Percentiles rank a stretch among this genome's conserved stretches.
These are phyloP conservation scores for Capronia americana DNA, from an alignment of 2,329 filamentous ascomycete genomes.

Conservation along the genomic window DNA sequence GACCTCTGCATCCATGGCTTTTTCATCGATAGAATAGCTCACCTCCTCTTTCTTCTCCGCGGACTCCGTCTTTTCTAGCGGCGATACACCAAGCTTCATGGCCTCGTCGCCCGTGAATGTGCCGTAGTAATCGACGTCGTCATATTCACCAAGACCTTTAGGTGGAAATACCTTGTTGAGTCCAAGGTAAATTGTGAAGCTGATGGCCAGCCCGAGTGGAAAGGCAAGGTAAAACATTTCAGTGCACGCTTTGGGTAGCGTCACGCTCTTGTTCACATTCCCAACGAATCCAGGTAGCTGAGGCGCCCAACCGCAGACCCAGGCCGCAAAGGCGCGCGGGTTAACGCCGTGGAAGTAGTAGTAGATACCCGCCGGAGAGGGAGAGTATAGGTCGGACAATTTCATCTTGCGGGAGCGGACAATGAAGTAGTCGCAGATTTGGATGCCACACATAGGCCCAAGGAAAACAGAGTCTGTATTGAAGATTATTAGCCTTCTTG, in stretches of 20 bases:
- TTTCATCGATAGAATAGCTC: no score
- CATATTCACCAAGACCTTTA: constrained; percentile 42
- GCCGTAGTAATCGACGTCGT: constrained; percentile 46
- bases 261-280: constrained; percentile 24
- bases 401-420: constrained; percentile 47
- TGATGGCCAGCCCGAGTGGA: constrained; percentile 21
- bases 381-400: constrained; percentile 50
- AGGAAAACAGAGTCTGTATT: constrained; percentile 39
- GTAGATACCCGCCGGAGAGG: constrained; percentile 45
- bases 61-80: no score
- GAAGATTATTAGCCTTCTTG: neutral
- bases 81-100: no score
- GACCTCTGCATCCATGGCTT: no score
- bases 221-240: constrained; percentile 28
- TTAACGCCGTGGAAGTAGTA: constrained; percentile 51
- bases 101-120: constrained; percentile 39
- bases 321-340: constrained; percentile 49
- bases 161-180: constrained; percentile 42
- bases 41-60: no score
- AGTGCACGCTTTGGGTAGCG: constrained; percentile 21
- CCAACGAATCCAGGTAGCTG: constrained; percentile 41
- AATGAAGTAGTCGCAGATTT: constrained; percentile 56
- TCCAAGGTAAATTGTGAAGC: constrained; percentile 17
- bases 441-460: constrained; percentile 56
- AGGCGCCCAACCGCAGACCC: constrained; percentile 45